Percentiles rank a stretch among this genome's conserved stretches.
Evolutionary conservation across 2,329 filamentous ascomycete species (phyloP).

Genomic region (Ambrosiella xylebori): DNA sequence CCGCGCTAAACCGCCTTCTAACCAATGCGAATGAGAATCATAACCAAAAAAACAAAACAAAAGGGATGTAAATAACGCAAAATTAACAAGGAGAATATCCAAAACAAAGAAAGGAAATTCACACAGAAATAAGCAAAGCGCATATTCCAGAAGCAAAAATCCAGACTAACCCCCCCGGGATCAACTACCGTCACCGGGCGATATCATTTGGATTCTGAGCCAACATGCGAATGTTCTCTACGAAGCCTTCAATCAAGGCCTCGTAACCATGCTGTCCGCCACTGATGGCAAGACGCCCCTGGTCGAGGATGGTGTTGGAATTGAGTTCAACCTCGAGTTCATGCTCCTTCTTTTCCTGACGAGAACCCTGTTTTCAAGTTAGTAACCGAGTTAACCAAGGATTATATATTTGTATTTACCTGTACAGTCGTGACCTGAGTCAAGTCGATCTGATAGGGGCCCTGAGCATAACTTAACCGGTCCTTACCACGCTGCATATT

Average conservation of each 20-base stretch:
- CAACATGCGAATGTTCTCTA: slow-evolving; percentile 54
- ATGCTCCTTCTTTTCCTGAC: slow-evolving; percentile 45
- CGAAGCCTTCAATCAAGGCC: slow-evolving; percentile 52
- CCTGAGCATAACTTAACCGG: slow-evolving; percentile 75
- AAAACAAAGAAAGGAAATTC: background rate
- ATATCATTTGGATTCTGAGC: slow-evolving; percentile 27
- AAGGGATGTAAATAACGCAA: background rate
- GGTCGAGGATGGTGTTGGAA: slow-evolving; percentile 44
- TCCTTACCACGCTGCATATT: slow-evolving; percentile 54
- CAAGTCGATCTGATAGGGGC: slow-evolving; percentile 76
- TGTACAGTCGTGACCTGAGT: slow-evolving; percentile 59
- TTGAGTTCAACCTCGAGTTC: slow-evolving; percentile 67
- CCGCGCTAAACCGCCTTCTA: background rate
- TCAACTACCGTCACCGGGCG: background rate
- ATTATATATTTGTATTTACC: slow-evolving; percentile 19
- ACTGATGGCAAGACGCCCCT: slow-evolving; percentile 39
- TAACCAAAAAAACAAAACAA: background rate
- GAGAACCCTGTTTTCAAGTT: slow-evolving; percentile 20
- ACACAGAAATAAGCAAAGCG: background rate
- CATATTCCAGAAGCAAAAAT: background rate
- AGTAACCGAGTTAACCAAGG: background rate
- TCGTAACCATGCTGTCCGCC: slow-evolving; percentile 40
- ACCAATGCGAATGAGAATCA: background rate
- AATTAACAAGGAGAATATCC: background rate
- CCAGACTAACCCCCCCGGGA: background rate